Percentiles rank a stretch among this genome's conserved stretches.
Conservation (phyloP, 1,284 basidiomycete species). For the Rhizoctonia solani region DNA sequence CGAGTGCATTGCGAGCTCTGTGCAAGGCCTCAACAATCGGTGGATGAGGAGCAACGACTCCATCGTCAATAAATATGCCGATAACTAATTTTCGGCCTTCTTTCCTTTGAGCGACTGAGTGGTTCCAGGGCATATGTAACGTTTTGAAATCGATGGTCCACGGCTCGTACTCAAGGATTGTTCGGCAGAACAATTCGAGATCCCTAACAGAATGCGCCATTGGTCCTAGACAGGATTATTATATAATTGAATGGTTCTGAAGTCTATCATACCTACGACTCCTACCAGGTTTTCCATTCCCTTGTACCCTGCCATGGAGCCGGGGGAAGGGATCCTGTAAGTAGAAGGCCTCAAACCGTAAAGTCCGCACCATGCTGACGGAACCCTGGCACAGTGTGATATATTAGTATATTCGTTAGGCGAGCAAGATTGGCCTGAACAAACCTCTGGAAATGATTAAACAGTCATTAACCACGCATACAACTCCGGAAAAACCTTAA, state of each 20-base stretch:
- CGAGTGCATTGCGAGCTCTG: constrained; percentile 47
- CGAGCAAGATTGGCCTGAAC: too few species aligned
- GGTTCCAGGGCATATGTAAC: constrained; percentile 58
- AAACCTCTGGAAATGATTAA: too few species aligned
- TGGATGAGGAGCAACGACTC: constrained; percentile 58
- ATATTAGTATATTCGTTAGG: too few species aligned
- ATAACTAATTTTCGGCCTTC: constrained; percentile 54
- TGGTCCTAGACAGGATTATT: constrained; percentile 58
- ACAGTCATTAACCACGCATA: too few species aligned
- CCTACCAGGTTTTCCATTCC: constrained; percentile 54
- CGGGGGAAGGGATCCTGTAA: constrained; percentile 56
- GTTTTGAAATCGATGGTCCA: constrained; percentile 60
- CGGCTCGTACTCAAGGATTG: constrained; percentile 56
- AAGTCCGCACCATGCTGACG: constrained; percentile 55
- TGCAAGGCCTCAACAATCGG: constrained; percentile 54
- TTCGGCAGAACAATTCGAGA: constrained; percentile 56
- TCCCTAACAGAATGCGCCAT: constrained; percentile 58
- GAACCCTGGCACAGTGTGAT: constrained; percentile 41
- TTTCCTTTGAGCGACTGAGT: constrained; percentile 46
- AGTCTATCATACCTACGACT: constrained; percentile 28
- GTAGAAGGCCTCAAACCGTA: constrained; percentile 61
- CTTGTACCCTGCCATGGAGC: constrained; percentile 56
- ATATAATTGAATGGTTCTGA: constrained; percentile 42
- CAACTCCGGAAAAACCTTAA: too few species aligned
- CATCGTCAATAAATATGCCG: constrained; percentile 60